These are phyloP conservation scores for Claviceps digitariae DNA, from an alignment of 2,329 filamentous ascomycete genomes.

Conservation along the genomic window DNA sequence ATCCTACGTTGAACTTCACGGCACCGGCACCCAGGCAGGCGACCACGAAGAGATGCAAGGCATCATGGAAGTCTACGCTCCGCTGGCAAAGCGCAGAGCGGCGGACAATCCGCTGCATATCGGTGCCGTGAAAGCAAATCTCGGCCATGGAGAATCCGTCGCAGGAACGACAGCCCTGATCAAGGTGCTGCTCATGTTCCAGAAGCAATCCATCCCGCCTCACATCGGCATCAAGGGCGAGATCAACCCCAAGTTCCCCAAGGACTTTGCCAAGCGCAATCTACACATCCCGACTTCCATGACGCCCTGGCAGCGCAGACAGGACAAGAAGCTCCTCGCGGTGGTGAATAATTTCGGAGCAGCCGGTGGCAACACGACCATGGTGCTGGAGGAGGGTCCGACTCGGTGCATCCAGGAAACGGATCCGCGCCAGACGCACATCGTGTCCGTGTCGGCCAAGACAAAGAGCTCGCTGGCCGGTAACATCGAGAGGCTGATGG, in stretches of 20 bases:
- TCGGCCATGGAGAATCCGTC: slow-evolving; percentile 49
- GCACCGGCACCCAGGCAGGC: slow-evolving; percentile 79
- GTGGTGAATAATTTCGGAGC: slow-evolving; percentile 60
- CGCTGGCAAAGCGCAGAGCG: slow-evolving; percentile 26
- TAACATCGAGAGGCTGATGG: slow-evolving; percentile 42
- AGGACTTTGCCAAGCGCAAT: slow-evolving; percentile 41
- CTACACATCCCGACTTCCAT: slow-evolving; percentile 43
- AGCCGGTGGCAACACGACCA: slow-evolving; percentile 56
- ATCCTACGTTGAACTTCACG: slow-evolving; percentile 82
- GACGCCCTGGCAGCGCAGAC: slow-evolving; percentile 28
- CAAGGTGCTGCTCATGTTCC: slow-evolving; percentile 52
- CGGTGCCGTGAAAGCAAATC: slow-evolving; percentile 50
- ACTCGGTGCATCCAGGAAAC: slow-evolving; percentile 21
- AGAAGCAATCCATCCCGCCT: slow-evolving; percentile 48
- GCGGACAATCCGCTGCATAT: slow-evolving; percentile 42
- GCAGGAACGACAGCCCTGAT: slow-evolving; percentile 48
- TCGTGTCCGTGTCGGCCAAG: slow-evolving; percentile 46
- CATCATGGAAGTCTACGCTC: slow-evolving; percentile 47
- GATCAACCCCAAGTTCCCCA: slow-evolving; percentile 47
- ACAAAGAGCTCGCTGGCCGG: slow-evolving; percentile 40
- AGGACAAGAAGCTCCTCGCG: slow-evolving; percentile 30
- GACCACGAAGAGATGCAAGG: slow-evolving; percentile 75
- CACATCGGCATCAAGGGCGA: slow-evolving; percentile 54
- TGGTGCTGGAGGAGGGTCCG: slow-evolving; percentile 51
- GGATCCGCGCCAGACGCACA: slow-evolving; percentile 42